Conservation (phyloP, 495 filamentous ascomycete species). For the Viridothelium virens region DNA sequence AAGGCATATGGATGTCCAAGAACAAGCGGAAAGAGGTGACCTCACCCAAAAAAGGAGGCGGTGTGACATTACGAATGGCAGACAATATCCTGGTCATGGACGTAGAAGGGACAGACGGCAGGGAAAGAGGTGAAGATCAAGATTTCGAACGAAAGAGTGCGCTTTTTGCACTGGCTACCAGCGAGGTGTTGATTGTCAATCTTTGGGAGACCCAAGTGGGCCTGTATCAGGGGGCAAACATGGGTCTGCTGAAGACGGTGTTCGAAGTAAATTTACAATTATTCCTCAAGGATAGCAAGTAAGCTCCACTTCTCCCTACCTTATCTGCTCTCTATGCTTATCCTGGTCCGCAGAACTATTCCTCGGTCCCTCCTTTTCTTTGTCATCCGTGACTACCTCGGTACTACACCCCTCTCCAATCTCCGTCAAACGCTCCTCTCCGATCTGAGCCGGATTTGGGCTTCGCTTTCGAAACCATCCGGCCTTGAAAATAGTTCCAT, state of each 20-base stretch:
- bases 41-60: slow-evolving; percentile 28
- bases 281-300: slow-evolving; percentile 91
- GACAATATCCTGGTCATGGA: slow-evolving; percentile 99
- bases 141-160: slow-evolving; percentile 98
- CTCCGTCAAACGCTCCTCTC: slow-evolving; percentile 82
- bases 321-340: not conserved
- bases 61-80: slow-evolving; percentile 57
- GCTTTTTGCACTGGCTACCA: slow-evolving; percentile 91
- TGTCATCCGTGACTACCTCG: slow-evolving; percentile 94
- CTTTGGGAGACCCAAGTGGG: slow-evolving; percentile 99
- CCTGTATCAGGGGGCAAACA: slow-evolving; percentile 95
- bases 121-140: slow-evolving; percentile 94
- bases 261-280: slow-evolving; percentile 97
- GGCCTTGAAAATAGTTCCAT: slow-evolving; percentile 84
- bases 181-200: slow-evolving; percentile 96
- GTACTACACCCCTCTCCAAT: slow-evolving; percentile 78
- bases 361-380: slow-evolving; percentile 94
- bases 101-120: slow-evolving; percentile 94
- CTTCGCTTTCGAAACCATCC: slow-evolving; percentile 77
- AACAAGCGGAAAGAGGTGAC: slow-evolving; percentile 57
- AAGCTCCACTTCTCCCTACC: slow-evolving; percentile 30
- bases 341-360: slow-evolving; percentile 53
- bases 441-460: slow-evolving; percentile 86
- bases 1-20: slow-evolving; percentile 98
- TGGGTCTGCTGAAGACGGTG: slow-evolving; percentile 95